Percentiles rank a stretch among this genome's conserved stretches.
These are phyloP conservation scores for Penicillium sp. DNA, from an alignment of 2,329 filamentous ascomycete species.

Conservation along the genomic window DNA sequence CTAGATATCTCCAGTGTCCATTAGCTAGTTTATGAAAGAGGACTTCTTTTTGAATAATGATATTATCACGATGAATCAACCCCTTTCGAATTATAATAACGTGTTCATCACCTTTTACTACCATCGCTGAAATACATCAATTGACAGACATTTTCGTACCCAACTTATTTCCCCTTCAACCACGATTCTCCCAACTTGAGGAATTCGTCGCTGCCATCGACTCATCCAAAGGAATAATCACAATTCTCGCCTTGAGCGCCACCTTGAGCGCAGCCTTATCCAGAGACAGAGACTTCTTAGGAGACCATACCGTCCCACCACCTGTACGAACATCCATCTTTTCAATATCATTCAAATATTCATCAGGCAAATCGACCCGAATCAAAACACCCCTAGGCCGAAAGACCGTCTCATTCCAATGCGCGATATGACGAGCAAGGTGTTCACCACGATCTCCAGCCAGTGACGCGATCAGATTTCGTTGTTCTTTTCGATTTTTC, in stretches of 20 bases:
- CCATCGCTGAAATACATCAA: background rate
- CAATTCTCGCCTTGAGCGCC: conserved; percentile 26
- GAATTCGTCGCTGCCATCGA: background rate
- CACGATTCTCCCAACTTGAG: background rate
- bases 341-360: conserved; percentile 25
- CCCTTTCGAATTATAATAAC: background rate
- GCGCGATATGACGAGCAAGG: conserved; percentile 23
- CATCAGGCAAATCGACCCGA: conserved; percentile 32
- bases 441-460: conserved; percentile 7
- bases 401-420: conserved; percentile 34
- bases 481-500: conserved; percentile 23
- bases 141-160: background rate
- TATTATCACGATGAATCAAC: background rate
- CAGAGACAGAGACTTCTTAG: background rate
- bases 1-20: background rate
- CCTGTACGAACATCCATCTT: conserved; percentile 22
- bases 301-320: background rate
- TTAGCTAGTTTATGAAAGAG: background rate
- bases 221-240: conserved; percentile 26
- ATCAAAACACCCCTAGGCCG: conserved; percentile 29
- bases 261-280: conserved; percentile 24
- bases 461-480: conserved; percentile 27
- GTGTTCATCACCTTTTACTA: background rate
- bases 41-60: background rate
- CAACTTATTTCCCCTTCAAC: background rate